Percentiles rank a stretch among this genome's conserved stretches.
Conservation (phyloP, 2,329 filamentous ascomycete species). For the Trichoderma asperellum region DNA sequence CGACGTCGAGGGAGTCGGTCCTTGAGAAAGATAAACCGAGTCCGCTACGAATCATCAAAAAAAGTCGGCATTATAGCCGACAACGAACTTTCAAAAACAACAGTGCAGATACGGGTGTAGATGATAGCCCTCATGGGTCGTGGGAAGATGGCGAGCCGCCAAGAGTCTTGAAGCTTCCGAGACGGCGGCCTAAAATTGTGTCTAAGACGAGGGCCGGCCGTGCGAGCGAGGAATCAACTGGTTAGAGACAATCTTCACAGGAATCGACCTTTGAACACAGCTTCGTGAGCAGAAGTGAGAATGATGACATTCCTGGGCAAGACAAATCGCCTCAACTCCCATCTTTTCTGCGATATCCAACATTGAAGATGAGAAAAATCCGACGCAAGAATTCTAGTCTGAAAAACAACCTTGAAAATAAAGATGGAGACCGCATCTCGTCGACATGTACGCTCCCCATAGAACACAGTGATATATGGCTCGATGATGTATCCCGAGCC, state of each 20-base stretch:
- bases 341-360: not conserved
- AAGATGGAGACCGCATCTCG: not conserved
- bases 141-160: not conserved
- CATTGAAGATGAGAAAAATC: not conserved
- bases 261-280: not conserved
- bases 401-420: not conserved
- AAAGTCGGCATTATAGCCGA: not conserved
- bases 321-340: not conserved
- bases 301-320: not conserved
- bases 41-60: conserved; percentile 53
- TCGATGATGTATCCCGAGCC: not conserved
- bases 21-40: conserved; percentile 42
- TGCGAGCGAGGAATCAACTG: not conserved
- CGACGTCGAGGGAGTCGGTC: conserved; percentile 34
- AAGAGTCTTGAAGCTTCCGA: conserved; percentile 11
- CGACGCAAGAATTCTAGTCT: conserved; percentile 2
- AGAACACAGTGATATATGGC: not conserved
- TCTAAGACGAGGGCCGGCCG: not conserved
- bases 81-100: not conserved
- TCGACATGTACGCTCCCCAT: not conserved
- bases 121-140: not conserved
- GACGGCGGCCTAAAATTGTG: conserved; percentile 3
- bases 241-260: not conserved
- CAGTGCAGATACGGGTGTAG: not conserved
- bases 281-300: not conserved